Percentiles rank a stretch among this genome's conserved stretches.
phyloP scores from a whole-genome alignment of 1,284 basidiomycete species.

The Cryptococcus jaspeensis region DNA sequence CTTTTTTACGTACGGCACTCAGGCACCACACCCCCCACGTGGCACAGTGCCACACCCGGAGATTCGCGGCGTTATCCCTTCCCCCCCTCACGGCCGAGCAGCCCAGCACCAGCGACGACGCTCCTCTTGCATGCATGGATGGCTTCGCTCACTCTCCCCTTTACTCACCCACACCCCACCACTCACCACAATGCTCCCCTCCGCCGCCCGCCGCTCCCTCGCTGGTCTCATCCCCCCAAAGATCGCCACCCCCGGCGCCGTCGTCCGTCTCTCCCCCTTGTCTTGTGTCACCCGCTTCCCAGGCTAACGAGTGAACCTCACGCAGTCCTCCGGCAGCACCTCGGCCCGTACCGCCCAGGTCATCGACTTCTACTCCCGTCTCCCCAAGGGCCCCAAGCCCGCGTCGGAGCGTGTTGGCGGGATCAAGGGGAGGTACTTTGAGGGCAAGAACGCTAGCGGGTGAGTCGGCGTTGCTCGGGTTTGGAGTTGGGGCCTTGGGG shows the following conservation, averaged over 20 bases:
- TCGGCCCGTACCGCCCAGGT: conserved; percentile 77
- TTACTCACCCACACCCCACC: conserved; percentile 9
- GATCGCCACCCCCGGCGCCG: conserved; percentile 83
- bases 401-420: conserved; percentile 61
- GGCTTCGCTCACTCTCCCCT: conserved; percentile 4
- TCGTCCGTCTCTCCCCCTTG: conserved; percentile 58
- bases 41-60: conserved; percentile 23
- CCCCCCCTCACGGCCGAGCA: background rate
- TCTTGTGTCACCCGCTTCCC: background rate
- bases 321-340: conserved; percentile 67
- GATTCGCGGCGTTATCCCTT: conserved; percentile 7
- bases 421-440: conserved; percentile 75
- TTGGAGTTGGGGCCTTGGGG: background rate
- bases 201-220: conserved; percentile 77
- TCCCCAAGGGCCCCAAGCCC: conserved; percentile 70
- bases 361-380: conserved; percentile 90
- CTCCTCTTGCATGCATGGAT: background rate
- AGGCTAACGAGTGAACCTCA: background rate
- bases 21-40: too few relatives aligned
- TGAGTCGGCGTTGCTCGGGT: conserved; percentile 26
- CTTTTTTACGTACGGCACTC: too few relatives aligned
- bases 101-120: background rate
- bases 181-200: conserved; percentile 65
- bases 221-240: conserved; percentile 86
- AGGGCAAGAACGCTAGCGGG: conserved; percentile 79